These are phyloP conservation scores for Westerdykella ornata DNA, from an alignment of 2,329 filamentous ascomycete species.

Conservation along the genomic window DNA sequence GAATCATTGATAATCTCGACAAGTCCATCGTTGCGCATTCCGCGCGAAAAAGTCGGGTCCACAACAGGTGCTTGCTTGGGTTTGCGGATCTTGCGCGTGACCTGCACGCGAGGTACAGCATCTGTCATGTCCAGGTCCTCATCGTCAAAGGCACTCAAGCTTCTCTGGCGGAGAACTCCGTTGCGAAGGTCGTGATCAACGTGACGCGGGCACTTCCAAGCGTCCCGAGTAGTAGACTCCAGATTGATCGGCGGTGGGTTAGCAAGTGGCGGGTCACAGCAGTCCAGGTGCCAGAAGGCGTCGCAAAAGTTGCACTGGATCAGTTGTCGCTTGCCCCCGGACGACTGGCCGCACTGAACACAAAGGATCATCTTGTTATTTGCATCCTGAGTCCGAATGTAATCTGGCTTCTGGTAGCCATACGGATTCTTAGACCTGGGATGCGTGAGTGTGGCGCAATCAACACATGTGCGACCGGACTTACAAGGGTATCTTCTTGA, in stretches of 20 bases:
- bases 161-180: slow-evolving; percentile 27
- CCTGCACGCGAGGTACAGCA: slow-evolving; percentile 19
- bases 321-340: slow-evolving; percentile 61
- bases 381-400: slow-evolving; percentile 59
- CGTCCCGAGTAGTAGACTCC: slow-evolving; percentile 53
- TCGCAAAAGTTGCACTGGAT: slow-evolving; percentile 80
- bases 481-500: slow-evolving; percentile 54
- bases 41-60: slow-evolving; percentile 51
- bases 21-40: slow-evolving; percentile 49
- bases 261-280: slow-evolving; percentile 75
- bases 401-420: slow-evolving; percentile 37
- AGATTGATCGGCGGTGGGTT: slow-evolving; percentile 58
- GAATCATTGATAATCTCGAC: slow-evolving; percentile 42
- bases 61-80: slow-evolving; percentile 46
- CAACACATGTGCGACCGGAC: slow-evolving; percentile 27
- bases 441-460: slow-evolving; percentile 11
- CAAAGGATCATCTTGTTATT: slow-evolving; percentile 75
- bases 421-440: slow-evolving; percentile 36
- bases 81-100: slow-evolving; percentile 42
- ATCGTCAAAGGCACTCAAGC: slow-evolving; percentile 19
- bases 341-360: slow-evolving; percentile 63
- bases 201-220: slow-evolving; percentile 87
- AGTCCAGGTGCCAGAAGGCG: slow-evolving; percentile 86
- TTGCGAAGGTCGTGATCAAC: slow-evolving; percentile 62
- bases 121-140: slow-evolving; percentile 27